Evolutionary conservation across 2,329 filamentous ascomycete genomes (phyloP), one percentile per base, ranked within the genome.

Genomic region (Hymenoscyphus fraxineus): DNA sequence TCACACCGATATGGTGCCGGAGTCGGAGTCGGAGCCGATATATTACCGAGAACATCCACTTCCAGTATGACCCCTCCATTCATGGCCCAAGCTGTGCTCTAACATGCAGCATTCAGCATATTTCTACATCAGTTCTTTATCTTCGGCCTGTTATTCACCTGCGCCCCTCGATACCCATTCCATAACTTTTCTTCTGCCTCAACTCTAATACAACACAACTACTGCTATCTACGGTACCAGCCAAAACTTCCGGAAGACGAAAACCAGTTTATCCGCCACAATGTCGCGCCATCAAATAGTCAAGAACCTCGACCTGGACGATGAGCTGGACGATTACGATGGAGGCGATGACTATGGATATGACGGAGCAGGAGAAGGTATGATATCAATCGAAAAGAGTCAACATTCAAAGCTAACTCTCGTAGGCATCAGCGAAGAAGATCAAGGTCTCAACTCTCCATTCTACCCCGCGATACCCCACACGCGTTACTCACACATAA

Each of bases 261-360:
- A 16, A 19, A 44, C n/a, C 47, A 54, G 13, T 27, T 54, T 22
- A 22, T 51, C 54, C 12, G 13, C 16, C 65, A 73, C 62, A 10
- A 79, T 79, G 77, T 79, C 77, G 60, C 73, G 77, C 57, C 77
- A 79, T 60, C 74, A 77, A 62, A 65, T 74, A 32, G 66, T 78
- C 57, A 77, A 76, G 66, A 78, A 76, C 60, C 65, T 79, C 62
- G 76, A 78, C 61, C 69, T 77, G 27, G 74, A 76, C 44, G 81
- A 83, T 67, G 83, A 86, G 68, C 66, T 82, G 15, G 82, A 83
- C 71, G 78, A 80, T 66, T 81, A 80, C 66, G 81, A 83, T 60
- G 81, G 82, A 38, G 78, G 80, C 12, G 77, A 77, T 35, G 77
- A 78, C 41, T 77, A 79, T 65, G 77, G 76, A 57, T 75, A 77